Evolutionary conservation across 306 rosid genomes (phyloP).

Genomic region (Vicia sativa): DNA sequence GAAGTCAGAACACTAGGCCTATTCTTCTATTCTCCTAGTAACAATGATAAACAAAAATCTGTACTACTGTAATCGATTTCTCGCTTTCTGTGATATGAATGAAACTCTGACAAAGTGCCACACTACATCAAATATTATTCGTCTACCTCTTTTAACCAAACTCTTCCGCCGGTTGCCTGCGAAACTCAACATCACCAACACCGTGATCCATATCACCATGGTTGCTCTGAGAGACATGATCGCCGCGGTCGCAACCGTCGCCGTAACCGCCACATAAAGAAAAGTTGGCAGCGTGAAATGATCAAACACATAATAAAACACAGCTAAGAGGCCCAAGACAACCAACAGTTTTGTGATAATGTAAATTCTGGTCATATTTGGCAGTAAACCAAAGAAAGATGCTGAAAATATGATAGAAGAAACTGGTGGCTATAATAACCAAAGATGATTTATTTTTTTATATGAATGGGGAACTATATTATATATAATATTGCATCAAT

Average conservation of each 20-base stretch:
- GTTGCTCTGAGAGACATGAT: constrained; percentile 53
- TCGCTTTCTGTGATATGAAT: constrained; percentile 44
- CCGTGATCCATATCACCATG: constrained; percentile 64
- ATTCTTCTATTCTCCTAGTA: neutral
- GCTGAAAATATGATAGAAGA: neutral
- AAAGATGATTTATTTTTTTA: neutral
- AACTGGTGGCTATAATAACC: neutral
- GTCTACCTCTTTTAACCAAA: constrained; percentile 52
- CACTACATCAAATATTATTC: constrained; percentile 59
- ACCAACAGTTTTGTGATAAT: constrained; percentile 32
- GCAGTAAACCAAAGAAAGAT: neutral
- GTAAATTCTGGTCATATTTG: constrained; percentile 31
- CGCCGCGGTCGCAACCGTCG: neutral
- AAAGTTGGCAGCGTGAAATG: constrained; percentile 4
- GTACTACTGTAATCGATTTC: neutral
- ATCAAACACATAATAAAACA: neutral
- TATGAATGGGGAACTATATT: constrained; percentile 30
- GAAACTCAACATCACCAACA: constrained; percentile 60
- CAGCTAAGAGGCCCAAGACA: constrained; percentile 29
- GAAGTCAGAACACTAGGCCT: no score
- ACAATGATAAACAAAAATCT: neutral
- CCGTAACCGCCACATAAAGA: neutral
- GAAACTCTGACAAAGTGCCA: constrained; percentile 42
- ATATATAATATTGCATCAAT: constrained; percentile 16
- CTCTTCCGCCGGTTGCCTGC: constrained; percentile 63